Base-by-base conservation (phyloP, 768 basidiomycete species). In the Sporobolomyces pararoseus region DNA sequence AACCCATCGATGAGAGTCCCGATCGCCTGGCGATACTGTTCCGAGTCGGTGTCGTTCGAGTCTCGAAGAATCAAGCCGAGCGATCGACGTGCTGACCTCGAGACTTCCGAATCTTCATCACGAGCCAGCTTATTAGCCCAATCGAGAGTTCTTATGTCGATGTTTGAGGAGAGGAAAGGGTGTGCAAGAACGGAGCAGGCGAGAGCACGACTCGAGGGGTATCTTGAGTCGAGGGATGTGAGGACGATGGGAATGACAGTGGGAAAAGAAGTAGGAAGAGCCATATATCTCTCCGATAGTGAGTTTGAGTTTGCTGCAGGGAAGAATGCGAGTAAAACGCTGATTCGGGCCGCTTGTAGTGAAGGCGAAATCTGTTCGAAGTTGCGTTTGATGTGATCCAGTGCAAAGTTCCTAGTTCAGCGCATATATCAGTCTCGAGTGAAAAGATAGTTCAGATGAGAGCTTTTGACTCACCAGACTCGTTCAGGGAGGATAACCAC, bases 251-350 rank as follows among this genome's bases (percentile, higher is more conserved):
- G n/a, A n/a, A n/a, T n/a, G n/a, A n/a, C n/a, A 42, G 39, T 42
- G 39, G 39, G 39, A 42, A 9, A 42, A 9, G 39, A 42, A 42
- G 39, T 17, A 17, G 9, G 39, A 42, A 9, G 10, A 42, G 9
- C 17, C 10, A 9, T 17, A 42, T 42, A 17, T 9, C 9, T 9
- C 39, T 9, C 9, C 39, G 9, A 42, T 42, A 9, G 39, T 42
- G 39, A 42, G 39, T 9, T 42, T 42, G 39, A 9, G 39, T 17
- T 42, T 9, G 39, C 1, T 4, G 53, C 5, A 39, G 46, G 52
- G 37, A 65, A 32, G 39, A 71, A 51, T 6, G 70, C 21, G 54
- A 44, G n/a, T 42, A 71, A 25, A 51, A 66, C 57, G 29, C 21
- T 10, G 54, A 55, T 37, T 4, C 47, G 65, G 0, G 65, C 65